These are phyloP conservation scores for Ganoderma leucocontextum DNA, from an alignment of 1,284 basidiomycete genomes.

Conservation along the genomic window DNA sequence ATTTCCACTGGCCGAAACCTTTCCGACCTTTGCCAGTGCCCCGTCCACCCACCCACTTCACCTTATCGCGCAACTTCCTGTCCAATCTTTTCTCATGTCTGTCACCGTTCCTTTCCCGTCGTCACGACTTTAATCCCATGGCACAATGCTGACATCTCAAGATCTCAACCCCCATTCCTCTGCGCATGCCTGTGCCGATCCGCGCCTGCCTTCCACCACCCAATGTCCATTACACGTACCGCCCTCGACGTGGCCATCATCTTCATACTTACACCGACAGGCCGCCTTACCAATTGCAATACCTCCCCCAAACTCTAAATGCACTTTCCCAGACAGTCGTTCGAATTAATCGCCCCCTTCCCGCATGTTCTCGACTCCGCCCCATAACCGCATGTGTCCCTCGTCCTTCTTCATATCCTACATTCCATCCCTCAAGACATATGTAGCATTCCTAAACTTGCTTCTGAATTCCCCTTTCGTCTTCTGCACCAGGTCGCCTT, in stretches of 20 bases:
- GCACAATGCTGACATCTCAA: too few species aligned
- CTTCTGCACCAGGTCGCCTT: not conserved
- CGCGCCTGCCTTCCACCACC: too few species aligned
- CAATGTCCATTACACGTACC: too few species aligned
- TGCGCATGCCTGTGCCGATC: too few species aligned
- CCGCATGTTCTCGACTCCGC: too few species aligned
- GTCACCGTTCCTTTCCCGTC: not conserved
- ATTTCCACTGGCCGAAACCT: not conserved
- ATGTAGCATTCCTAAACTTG: not conserved
- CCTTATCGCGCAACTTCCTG: not conserved
- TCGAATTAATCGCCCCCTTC: too few species aligned
- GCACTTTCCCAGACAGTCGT: not conserved
- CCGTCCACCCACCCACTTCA: not conserved
- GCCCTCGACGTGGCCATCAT: too few species aligned
- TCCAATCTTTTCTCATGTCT: slow-evolving; percentile 6
- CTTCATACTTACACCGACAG: too few species aligned
- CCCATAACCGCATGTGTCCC: not conserved
- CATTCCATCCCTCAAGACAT: not conserved
- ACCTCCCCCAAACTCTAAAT: too few species aligned
- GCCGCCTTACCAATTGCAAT: too few species aligned
- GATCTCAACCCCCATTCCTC: not conserved
- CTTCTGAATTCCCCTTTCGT: not conserved
- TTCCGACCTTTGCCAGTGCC: not conserved
- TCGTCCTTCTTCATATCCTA: not conserved
- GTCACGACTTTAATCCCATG: not conserved